These are phyloP conservation scores for Chamaenerion angustifolium DNA, from an alignment of 345 rosid genomes.

Conservation along the genomic window DNA sequence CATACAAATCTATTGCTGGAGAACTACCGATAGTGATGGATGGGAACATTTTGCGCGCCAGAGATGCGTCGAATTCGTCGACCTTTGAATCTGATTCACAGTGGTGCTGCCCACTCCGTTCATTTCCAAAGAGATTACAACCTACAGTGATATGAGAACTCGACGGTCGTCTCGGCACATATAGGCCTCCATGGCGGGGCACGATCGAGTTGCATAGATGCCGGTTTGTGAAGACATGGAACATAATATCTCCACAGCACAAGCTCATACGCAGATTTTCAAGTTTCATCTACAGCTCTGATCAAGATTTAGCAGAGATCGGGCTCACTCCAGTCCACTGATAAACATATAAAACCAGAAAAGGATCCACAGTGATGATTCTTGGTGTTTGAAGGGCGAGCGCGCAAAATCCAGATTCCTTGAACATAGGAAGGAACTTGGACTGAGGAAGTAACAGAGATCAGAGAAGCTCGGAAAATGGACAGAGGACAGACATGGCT, in stretches of 20 bases:
- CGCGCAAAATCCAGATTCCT: too few relatives aligned
- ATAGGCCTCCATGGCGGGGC: background rate
- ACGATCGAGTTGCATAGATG: background rate
- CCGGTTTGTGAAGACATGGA: background rate
- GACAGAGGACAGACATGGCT: too few relatives aligned
- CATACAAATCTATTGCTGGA: conserved; percentile 46
- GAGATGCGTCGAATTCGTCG: conserved; percentile 33
- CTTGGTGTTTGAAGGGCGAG: too few relatives aligned
- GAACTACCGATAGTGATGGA: conserved; percentile 56
- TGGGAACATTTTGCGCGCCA: conserved; percentile 63
- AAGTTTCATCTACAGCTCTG: conserved; percentile 5
- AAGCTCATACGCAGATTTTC: conserved; percentile 9
- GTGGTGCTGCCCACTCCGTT: conserved; percentile 22
- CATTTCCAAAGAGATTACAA: conserved; percentile 35
- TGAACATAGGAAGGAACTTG: too few relatives aligned
- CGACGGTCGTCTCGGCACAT: background rate
- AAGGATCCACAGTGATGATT: too few relatives aligned
- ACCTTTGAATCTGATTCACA: conserved; percentile 16
- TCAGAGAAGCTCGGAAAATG: too few relatives aligned
- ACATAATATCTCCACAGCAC: background rate
- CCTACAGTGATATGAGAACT: conserved; percentile 13
- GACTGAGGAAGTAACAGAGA: too few relatives aligned
- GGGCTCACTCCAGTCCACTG: too few relatives aligned
- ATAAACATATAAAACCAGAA: too few relatives aligned
- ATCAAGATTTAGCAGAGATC: too few relatives aligned